These are phyloP conservation scores for Pilasporangium apinafurcum DNA, from an alignment of 352 stramenopile species.

Conservation along the genomic window DNA sequence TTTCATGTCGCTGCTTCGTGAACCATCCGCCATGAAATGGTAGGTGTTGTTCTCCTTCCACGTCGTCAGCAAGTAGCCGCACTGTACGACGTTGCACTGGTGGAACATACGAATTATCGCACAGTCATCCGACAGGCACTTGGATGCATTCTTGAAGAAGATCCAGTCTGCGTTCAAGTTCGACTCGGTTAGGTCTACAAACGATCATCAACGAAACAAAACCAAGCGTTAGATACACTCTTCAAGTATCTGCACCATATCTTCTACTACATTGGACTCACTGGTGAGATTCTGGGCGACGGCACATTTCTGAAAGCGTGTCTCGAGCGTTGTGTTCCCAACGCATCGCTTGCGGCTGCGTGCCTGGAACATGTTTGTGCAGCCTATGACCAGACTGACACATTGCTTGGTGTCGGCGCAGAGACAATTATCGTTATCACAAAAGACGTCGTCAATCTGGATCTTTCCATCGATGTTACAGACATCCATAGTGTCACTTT, in stretches of 20 bases:
- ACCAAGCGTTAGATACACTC: neutral
- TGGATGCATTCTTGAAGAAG: conserved; percentile 48
- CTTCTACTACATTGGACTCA: conserved; percentile 13
- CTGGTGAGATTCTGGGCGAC: conserved; percentile 37
- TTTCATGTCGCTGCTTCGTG: conserved; percentile 48
- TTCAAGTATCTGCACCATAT: no score
- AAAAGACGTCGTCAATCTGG: conserved; percentile 82
- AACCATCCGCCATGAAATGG: conserved; percentile 75
- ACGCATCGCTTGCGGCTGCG: conserved; percentile 67
- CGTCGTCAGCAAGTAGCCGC: conserved; percentile 50
- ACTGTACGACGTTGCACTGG: conserved; percentile 54
- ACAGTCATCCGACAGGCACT: conserved; percentile 61
- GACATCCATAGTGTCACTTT: conserved; percentile 25
- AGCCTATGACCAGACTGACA: conserved; percentile 60
- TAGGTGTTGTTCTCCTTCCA: conserved; percentile 61
- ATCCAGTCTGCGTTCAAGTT: conserved; percentile 66
- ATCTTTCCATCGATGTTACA: conserved; percentile 51
- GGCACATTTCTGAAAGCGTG: conserved; percentile 49
- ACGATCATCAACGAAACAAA: neutral
- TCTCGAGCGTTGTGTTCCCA: conserved; percentile 27
- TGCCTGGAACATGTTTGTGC: conserved; percentile 62
- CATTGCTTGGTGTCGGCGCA: conserved; percentile 48
- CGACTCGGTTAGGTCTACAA: conserved; percentile 23
- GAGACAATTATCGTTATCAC: conserved; percentile 44
- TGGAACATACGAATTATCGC: conserved; percentile 51